Percentiles rank a stretch among this genome's conserved stretches.
Conservation (phyloP, 225 moss, liverwort and hornwort species). For the Pseudisothecium myosuroides region DNA sequence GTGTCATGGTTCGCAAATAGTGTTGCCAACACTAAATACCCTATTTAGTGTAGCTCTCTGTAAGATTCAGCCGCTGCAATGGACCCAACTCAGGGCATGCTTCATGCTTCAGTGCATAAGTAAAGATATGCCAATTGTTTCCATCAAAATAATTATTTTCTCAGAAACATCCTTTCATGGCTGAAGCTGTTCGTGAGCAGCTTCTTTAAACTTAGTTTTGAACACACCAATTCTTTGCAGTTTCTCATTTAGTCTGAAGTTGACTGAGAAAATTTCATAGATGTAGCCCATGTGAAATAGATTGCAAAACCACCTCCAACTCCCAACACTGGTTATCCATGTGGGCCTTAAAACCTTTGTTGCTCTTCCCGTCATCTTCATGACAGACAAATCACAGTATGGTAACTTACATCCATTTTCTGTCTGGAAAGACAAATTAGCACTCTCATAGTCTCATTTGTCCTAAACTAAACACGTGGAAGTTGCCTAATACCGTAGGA, state of each 20-base stretch:
- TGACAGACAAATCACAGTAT: not conserved
- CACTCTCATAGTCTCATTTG: not conserved
- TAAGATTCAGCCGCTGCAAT: not conserved
- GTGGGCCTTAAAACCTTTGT: not conserved
- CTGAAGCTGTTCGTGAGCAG: not conserved
- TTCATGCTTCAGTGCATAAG: not conserved
- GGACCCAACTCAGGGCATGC: not conserved
- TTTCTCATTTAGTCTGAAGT: not conserved
- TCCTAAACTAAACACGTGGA: not conserved
- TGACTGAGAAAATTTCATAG: not conserved
- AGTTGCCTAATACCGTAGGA: not conserved
- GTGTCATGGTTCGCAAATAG: too few species aligned
- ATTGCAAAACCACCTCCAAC: not conserved
- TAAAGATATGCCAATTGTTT: not conserved
- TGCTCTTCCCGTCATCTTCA: not conserved
- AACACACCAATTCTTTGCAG: not conserved
- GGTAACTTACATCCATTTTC: not conserved
- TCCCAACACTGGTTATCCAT: not conserved
- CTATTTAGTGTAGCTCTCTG: too few species aligned
- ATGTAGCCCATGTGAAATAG: not conserved
- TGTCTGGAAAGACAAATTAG: not conserved
- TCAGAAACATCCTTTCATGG: not conserved
- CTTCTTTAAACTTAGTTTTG: not conserved
- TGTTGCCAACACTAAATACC: too few species aligned
- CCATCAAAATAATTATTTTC: not conserved